Evolutionary conservation across 1,284 basidiomycete genomes (phyloP).

Genomic region (Sporisorium iseilematis-ciliati): DNA sequence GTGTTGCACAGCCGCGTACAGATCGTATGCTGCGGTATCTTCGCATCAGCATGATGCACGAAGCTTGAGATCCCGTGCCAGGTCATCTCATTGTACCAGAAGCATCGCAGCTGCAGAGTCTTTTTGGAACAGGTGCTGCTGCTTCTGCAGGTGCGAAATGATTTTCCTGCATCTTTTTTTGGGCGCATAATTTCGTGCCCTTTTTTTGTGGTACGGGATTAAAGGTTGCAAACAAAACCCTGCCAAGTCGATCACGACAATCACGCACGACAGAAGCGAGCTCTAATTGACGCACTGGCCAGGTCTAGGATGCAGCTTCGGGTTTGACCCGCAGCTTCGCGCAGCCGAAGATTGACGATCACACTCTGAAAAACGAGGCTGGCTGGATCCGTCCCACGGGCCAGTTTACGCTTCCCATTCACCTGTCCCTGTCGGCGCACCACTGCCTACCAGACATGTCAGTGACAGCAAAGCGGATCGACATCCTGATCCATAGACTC

Average conservation of each 20-base stretch:
- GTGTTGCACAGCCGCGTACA: too few relatives aligned
- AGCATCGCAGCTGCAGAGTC: background rate
- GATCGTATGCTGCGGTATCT: too few relatives aligned
- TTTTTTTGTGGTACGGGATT: slow-evolving; percentile 10
- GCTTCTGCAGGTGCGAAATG: slow-evolving; percentile 4
- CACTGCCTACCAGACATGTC: too few relatives aligned
- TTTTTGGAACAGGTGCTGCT: background rate
- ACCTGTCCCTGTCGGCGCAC: too few relatives aligned
- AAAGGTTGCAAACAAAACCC: slow-evolving; percentile 14
- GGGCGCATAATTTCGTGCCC: slow-evolving; percentile 8
- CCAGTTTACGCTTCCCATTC: too few relatives aligned
- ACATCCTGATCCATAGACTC: too few relatives aligned
- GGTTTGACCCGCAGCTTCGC: slow-evolving; percentile 12
- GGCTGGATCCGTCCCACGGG: too few relatives aligned
- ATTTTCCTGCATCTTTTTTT: slow-evolving; percentile 10
- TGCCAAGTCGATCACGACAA: slow-evolving; percentile 16
- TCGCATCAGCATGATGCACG: too few relatives aligned
- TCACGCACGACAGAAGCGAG: slow-evolving; percentile 9
- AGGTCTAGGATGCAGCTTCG: slow-evolving; percentile 4
- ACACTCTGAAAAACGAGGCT: too few relatives aligned
- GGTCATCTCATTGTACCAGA: too few relatives aligned
- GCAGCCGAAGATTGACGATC: background rate
- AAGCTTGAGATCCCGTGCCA: too few relatives aligned
- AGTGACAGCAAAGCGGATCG: too few relatives aligned
- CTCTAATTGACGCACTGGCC: slow-evolving; percentile 11